Evolutionary conservation across 2,329 filamentous ascomycete genomes (phyloP), one percentile per base, ranked within the genome.

Genomic region (Nigrospora sphaerica): DNA sequence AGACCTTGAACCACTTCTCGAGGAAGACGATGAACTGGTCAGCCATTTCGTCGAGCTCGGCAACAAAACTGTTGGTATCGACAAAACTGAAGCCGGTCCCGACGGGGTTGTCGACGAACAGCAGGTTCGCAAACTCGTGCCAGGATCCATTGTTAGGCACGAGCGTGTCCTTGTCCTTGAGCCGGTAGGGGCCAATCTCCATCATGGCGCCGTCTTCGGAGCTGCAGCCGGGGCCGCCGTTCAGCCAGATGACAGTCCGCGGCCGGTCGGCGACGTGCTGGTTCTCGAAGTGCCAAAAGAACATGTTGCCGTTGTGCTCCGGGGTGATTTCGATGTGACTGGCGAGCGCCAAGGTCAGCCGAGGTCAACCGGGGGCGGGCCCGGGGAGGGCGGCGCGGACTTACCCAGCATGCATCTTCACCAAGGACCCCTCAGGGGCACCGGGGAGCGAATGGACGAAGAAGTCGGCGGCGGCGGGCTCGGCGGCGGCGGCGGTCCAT

Each of bases 341-440:
- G 62, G 41, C 57, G 46, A 47, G 16, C 33, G 16, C 31, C 12
- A 32, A 19, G 16, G 45, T 55, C 39, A 55, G 51, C 42, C 51
- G 43, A 37, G 18, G 18, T n/a, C 14, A 11, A 7, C 51, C 45
- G 41, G 4, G 19, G 18, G 44, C 31, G n/a, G 40, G 19, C 34
- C 19, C 13, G 43, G 12, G 45, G n/a, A 19, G 18, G 17, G 31
- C 17, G 10, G n/a, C 46, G 33, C 41, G 52, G 42, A 31, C 85
- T 73, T 73, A 95, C 89, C 93, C 93, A 71, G 93, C 92, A 76
- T 97, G 93, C 92, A 97, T 97, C 75, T 95, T 96, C 61, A 95
- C 70, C 50, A 89, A 69, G 34, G 88, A 83, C 17, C 81, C 85
- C 55, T 81, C 74, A 11, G 95, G 92, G 46, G 87, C 82, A 32